Percentiles rank a stretch among this genome's conserved stretches.
phyloP scores from a whole-genome alignment of 768 basidiomycete species.

The Strobilomyces confusus region DNA sequence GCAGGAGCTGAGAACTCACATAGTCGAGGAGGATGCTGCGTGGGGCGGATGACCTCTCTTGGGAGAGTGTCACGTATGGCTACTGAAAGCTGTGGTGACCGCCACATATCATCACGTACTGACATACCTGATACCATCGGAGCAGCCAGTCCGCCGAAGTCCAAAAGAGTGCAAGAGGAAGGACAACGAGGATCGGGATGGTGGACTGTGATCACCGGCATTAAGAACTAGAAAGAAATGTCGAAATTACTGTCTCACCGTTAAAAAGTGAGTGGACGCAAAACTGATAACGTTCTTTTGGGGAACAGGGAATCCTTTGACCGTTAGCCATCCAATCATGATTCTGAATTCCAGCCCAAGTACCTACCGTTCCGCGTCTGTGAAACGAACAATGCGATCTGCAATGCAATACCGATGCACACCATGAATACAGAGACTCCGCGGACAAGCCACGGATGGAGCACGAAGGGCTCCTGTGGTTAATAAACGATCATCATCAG shows the following conservation, averaged over 20 bases:
- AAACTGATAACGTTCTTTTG: conserved; percentile 45
- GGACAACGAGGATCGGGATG: conserved; percentile 49
- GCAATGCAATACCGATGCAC: conserved; percentile 13
- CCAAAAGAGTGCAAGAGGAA: conserved; percentile 51
- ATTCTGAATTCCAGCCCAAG: not conserved
- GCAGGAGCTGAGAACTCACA: conserved; percentile 33
- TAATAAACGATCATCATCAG: not conserved
- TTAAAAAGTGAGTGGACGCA: conserved; percentile 43
- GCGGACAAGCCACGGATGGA: conserved; percentile 39
- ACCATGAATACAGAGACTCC: conserved; percentile 43
- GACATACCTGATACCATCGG: conserved; percentile 53
- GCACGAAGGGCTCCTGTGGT: conserved; percentile 26
- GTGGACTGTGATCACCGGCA: conserved; percentile 42
- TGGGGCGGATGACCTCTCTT: conserved; percentile 50
- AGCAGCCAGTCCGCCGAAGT: conserved; percentile 50
- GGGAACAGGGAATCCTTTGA: conserved; percentile 52
- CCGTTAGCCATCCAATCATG: not conserved
- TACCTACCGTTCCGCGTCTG: conserved; percentile 14
- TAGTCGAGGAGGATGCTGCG: conserved; percentile 66
- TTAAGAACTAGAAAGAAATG: not conserved
- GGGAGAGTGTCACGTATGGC: conserved; percentile 60
- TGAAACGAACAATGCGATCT: conserved; percentile 15
- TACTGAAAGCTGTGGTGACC: conserved; percentile 24
- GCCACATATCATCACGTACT: not conserved
- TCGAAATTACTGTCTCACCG: conserved; percentile 29